Conservation (phyloP, 805 yeast genomes). For the Metschnikowia corniflorae region DNA sequence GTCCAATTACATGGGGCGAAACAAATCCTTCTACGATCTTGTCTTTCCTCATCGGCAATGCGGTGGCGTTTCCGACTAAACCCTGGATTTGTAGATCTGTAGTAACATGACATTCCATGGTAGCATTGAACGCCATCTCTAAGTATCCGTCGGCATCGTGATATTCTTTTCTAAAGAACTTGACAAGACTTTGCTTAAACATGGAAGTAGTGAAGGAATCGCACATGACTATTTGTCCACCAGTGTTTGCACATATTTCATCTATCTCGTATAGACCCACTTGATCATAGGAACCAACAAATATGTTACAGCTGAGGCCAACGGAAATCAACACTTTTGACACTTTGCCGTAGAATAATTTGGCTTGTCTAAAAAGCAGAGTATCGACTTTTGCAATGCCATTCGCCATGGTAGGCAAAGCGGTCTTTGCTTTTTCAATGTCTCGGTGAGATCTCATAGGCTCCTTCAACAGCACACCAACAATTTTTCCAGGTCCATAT, state of each 20-base stretch:
- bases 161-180: slow-evolving; percentile 40
- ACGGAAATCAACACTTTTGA: slow-evolving; percentile 44
- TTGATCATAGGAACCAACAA: slow-evolving; percentile 68
- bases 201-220: slow-evolving; percentile 67
- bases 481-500: slow-evolving; percentile 61
- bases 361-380: slow-evolving; percentile 35
- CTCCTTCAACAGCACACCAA: slow-evolving; percentile 51
- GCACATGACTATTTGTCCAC: slow-evolving; percentile 59
- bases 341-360: slow-evolving; percentile 46
- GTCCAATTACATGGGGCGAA: slow-evolving; percentile 40
- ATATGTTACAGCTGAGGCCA: slow-evolving; percentile 55
- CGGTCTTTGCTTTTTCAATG: slow-evolving; percentile 40
- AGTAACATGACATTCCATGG: slow-evolving; percentile 53
- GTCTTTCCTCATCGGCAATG: slow-evolving; percentile 34
- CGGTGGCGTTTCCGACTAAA: slow-evolving; percentile 58
- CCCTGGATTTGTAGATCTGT: slow-evolving; percentile 54
- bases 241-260: slow-evolving; percentile 51
- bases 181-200: slow-evolving; percentile 60
- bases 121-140: slow-evolving; percentile 56
- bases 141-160: slow-evolving; percentile 33
- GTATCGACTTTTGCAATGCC: slow-evolving; percentile 27
- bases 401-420: slow-evolving; percentile 33
- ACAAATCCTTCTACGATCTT: slow-evolving; percentile 24
- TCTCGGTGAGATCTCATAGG: slow-evolving; percentile 68
- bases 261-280: slow-evolving; percentile 68